These are phyloP conservation scores for Backusella liffmaniae DNA, from an alignment of 192 early-diverging fungal genomes.

Conservation along the genomic window DNA sequence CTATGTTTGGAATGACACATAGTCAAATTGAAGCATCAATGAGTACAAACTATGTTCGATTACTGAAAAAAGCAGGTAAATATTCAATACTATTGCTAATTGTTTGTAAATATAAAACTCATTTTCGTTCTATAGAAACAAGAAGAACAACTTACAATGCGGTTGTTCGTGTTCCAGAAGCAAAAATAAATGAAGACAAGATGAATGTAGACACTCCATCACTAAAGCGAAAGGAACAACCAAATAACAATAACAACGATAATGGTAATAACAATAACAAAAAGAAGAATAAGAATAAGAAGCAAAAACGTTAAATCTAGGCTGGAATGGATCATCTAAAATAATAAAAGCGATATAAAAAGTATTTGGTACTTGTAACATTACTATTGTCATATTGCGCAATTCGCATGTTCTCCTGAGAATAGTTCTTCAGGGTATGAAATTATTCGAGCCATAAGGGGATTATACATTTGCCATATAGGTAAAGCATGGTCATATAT, in stretches of 20 bases:
- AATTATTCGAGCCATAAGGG: too few relatives aligned
- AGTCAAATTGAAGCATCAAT: constrained; percentile 20
- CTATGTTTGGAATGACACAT: constrained; percentile 27
- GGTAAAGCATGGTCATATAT: too few relatives aligned
- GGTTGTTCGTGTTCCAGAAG: constrained; percentile 1
- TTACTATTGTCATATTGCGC: too few relatives aligned
- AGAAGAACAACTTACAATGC: constrained; percentile 20
- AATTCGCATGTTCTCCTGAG: too few relatives aligned
- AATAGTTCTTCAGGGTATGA: too few relatives aligned
- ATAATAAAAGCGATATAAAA: neutral
- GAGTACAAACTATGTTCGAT: constrained; percentile 19
- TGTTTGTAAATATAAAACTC: neutral
- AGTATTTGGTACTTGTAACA: too few relatives aligned
- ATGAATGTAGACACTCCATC: neutral
- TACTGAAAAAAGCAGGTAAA: constrained; percentile 37
- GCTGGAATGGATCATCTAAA: neutral
- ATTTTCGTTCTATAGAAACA: constrained; percentile 1
- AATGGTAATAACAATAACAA: neutral
- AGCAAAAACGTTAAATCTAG: neutral
- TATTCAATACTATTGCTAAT: neutral
- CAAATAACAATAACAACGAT: neutral
- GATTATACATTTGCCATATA: too few relatives aligned
- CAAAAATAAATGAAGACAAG: neutral
- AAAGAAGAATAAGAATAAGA: neutral
- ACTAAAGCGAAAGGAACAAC: neutral